These are phyloP conservation scores for Amoebophrya sp. DNA, from an alignment of 169 alveolate species.

Conservation along the genomic window DNA sequence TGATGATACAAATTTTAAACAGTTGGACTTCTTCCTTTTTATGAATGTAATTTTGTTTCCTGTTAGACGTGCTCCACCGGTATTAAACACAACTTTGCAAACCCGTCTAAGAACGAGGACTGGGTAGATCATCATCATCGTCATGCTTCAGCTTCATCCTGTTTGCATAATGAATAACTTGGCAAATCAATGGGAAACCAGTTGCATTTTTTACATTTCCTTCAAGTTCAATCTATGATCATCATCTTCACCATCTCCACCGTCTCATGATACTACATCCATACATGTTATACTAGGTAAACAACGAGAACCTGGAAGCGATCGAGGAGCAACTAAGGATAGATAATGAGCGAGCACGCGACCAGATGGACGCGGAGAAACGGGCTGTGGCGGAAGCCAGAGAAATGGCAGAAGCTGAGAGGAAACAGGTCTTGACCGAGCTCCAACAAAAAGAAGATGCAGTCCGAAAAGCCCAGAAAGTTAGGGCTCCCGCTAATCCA, in stretches of 20 bases:
- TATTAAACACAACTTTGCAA: constrained; percentile 35
- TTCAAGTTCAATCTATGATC: no score
- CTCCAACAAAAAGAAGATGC: constrained; percentile 60
- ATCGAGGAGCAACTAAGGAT: neutral
- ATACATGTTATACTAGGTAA: neutral
- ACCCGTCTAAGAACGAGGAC: constrained; percentile 32
- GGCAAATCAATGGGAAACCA: no score
- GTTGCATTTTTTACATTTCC: no score
- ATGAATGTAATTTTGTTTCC: constrained; percentile 30
- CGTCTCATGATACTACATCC: neutral
- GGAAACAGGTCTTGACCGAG: constrained; percentile 55
- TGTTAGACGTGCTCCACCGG: no score
- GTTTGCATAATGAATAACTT: no score
- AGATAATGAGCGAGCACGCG: neutral
- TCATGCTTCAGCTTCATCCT: no score
- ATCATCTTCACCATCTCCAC: constrained; percentile 9
- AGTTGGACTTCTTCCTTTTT: no score
- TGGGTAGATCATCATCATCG: no score
- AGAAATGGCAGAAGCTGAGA: constrained; percentile 65
- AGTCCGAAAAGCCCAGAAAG: constrained; percentile 51
- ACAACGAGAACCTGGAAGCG: neutral
- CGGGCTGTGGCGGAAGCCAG: constrained; percentile 30
- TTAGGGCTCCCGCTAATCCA: no score
- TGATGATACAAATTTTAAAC: neutral
- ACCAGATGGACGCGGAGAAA: constrained; percentile 36